Conservation (phyloP, 164 flowering plant species). For the grape (Vitis vinifera) region DNA sequence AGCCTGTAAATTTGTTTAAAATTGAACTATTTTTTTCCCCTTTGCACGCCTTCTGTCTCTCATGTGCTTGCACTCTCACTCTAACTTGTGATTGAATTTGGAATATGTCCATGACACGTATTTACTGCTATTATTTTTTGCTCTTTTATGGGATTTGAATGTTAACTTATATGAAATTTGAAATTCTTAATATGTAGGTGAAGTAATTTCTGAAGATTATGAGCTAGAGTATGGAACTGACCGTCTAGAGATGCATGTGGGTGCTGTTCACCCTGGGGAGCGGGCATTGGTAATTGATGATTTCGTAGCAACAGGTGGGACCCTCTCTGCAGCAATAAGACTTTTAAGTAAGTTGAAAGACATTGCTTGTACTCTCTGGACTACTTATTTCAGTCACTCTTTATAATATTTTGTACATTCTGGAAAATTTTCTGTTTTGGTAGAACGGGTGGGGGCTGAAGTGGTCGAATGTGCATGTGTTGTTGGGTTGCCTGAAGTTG, state of each 20-base stretch:
- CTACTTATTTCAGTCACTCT: not conserved
- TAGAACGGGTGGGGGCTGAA: constrained; percentile 81
- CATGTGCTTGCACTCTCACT: too few species aligned
- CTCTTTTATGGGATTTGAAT: too few species aligned
- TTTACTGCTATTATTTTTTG: too few species aligned
- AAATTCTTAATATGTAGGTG: constrained; percentile 41
- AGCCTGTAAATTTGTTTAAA: too few species aligned
- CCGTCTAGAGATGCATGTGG: constrained; percentile 88
- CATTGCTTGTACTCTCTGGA: not conserved
- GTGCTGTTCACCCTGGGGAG: constrained; percentile 80
- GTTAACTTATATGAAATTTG: too few species aligned
- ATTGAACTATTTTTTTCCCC: too few species aligned
- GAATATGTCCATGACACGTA: too few species aligned
- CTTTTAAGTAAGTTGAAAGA: constrained; percentile 57
- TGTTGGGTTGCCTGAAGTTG: constrained; percentile 71
- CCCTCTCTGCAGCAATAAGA: constrained; percentile 77
- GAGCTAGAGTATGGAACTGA: constrained; percentile 90
- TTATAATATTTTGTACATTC: not conserved
- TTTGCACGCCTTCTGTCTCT: too few species aligned
- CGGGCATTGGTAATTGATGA: constrained; percentile 83
- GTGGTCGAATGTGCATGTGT: constrained; percentile 96
- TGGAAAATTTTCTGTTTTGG: constrained; percentile 1
- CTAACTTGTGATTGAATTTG: too few species aligned
- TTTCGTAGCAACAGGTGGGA: constrained; percentile 95
- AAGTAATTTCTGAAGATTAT: constrained; percentile 74